These are phyloP conservation scores for Russula sp. DNA, from an alignment of 768 basidiomycete genomes.

Conservation along the genomic window DNA sequence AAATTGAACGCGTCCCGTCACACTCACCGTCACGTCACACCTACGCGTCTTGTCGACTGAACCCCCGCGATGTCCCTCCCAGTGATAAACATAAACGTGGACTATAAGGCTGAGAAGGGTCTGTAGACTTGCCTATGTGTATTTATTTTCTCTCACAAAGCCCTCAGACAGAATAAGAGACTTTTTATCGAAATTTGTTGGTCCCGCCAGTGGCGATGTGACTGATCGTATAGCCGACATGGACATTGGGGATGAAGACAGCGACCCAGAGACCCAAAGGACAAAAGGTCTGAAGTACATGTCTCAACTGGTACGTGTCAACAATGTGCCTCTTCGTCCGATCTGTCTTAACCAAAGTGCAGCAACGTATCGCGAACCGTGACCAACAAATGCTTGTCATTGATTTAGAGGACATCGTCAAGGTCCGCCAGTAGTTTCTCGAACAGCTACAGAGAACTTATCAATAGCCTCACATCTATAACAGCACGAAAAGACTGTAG, in stretches of 20 bases:
- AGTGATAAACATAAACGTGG: constrained; percentile 49
- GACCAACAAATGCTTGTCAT: constrained; percentile 85
- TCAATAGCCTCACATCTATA: background rate
- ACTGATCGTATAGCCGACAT: constrained; percentile 62
- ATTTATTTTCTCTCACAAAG: background rate
- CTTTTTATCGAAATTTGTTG: constrained; percentile 65
- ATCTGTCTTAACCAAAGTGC: constrained; percentile 13
- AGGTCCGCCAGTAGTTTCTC: constrained; percentile 37
- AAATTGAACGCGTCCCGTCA: constrained; percentile 3
- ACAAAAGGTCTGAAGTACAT: constrained; percentile 64
- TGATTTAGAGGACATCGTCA: constrained; percentile 80
- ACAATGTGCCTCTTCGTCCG: background rate
- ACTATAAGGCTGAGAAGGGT: constrained; percentile 73
- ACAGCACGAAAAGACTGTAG: constrained; percentile 61
- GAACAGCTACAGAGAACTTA: background rate
- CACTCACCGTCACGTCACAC: constrained; percentile 1
- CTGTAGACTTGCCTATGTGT: background rate
- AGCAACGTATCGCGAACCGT: constrained; percentile 92
- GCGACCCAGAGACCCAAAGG: constrained; percentile 28
- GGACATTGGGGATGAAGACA: constrained; percentile 48
- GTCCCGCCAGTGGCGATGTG: constrained; percentile 53
- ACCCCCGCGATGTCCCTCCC: constrained; percentile 54
- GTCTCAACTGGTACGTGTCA: constrained; percentile 61
- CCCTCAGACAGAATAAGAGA: constrained; percentile 54
- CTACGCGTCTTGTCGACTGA: constrained; percentile 22